phyloP scores from a whole-genome alignment of 345 rosid species.

The Populus pruinosa region DNA sequence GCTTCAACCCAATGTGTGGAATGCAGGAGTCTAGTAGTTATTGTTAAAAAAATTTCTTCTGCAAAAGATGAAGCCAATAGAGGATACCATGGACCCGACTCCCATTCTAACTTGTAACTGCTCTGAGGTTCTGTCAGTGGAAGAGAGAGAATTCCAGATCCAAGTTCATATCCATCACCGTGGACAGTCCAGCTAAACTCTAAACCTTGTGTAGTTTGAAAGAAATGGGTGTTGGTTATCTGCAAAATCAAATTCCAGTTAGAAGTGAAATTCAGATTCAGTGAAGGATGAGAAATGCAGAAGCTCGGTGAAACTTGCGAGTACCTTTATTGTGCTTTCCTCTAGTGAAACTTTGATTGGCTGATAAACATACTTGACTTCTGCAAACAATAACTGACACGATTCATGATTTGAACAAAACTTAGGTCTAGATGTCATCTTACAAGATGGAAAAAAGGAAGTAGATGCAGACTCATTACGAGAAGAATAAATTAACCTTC shows the following conservation, averaged over 20 bases:
- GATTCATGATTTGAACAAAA: constrained; percentile 21
- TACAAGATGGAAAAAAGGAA: not conserved
- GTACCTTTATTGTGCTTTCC: constrained; percentile 58
- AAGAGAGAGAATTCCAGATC: constrained; percentile 63
- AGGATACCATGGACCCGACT: constrained; percentile 82
- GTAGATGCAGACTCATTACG: not conserved
- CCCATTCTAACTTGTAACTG: constrained; percentile 58
- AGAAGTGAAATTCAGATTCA: constrained; percentile 13
- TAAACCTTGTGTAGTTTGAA: constrained; percentile 57
- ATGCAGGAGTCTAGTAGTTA: constrained; percentile 51
- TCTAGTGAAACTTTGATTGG: constrained; percentile 67
- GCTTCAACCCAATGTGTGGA: constrained; percentile 72
- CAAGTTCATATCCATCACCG: constrained; percentile 72
- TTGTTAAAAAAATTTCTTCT: constrained; percentile 65
- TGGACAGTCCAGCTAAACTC: constrained; percentile 69
- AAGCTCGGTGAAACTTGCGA: constrained; percentile 9
- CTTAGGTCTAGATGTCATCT: not conserved
- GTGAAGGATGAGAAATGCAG: not conserved
- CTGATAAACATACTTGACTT: constrained; percentile 82
- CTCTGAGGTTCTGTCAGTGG: constrained; percentile 68
- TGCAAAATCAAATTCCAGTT: constrained; percentile 38
- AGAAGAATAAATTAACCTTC: constrained; percentile 52
- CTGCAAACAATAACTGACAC: constrained; percentile 40
- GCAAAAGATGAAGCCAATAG: constrained; percentile 57
- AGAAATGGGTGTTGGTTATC: constrained; percentile 70